These are phyloP conservation scores for Hymenotorrendiella dingleyae DNA, from an alignment of 2,329 filamentous ascomycete genomes.

Conservation along the genomic window DNA sequence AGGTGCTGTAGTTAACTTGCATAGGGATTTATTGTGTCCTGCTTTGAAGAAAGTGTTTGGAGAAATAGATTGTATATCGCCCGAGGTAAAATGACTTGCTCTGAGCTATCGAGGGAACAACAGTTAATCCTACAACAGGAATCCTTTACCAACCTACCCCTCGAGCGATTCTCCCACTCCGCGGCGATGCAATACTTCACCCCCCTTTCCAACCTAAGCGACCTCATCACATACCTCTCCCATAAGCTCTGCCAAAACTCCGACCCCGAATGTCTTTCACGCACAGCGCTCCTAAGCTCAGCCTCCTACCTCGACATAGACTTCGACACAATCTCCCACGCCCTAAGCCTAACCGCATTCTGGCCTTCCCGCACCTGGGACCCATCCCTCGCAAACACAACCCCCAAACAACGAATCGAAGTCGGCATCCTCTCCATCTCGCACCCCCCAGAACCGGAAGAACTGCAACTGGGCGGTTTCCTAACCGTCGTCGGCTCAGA, in stretches of 20 bases:
- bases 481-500: constrained; percentile 74
- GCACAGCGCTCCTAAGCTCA: constrained; percentile 40
- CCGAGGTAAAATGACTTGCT: constrained; percentile 43
- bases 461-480: constrained; percentile 72
- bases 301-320: constrained; percentile 71
- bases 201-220: constrained; percentile 49
- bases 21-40: constrained; percentile 48
- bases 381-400: constrained; percentile 22
- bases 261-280: constrained; percentile 44
- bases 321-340: constrained; percentile 62
- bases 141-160: constrained; percentile 57
- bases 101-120: too few species aligned
- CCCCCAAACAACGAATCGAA: constrained; percentile 56
- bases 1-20: constrained; percentile 1
- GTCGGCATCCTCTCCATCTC: constrained; percentile 72
- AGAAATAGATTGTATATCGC: constrained; percentile 47
- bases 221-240: constrained; percentile 48
- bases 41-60: constrained; percentile 54
- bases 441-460: constrained; percentile 58
- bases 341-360: constrained; percentile 57
- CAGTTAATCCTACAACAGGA: too few species aligned
- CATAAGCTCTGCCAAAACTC: constrained; percentile 44
- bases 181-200: constrained; percentile 67
- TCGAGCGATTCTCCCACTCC: constrained; percentile 55
- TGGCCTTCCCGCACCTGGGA: constrained; percentile 44